Evolutionary conservation across 768 basidiomycete genomes (phyloP), one percentile per base, ranked within the genome.

Genomic region (Agaricus blazei): DNA sequence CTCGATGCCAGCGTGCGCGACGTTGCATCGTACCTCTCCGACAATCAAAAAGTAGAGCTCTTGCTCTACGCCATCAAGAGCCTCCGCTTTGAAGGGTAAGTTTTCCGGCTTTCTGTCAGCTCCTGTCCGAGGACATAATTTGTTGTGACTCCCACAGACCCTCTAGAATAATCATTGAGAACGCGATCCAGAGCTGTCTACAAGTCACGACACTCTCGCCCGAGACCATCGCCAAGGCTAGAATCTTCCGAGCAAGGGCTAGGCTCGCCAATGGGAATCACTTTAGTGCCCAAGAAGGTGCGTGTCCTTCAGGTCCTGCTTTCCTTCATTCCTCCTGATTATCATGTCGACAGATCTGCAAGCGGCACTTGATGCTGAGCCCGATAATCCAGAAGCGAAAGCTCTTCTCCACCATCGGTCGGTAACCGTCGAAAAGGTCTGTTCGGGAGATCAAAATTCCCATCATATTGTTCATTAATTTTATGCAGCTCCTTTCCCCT

Each of bases 61-160:
- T 71, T 92, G 51, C 67, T 93, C 48, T 84, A 88, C 60, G 91
- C 90, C n/a, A 83, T 93, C 78, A 84, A 86, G 60, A 87, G 86
- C 62, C 81, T 96, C 57, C 82, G 85, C 50, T 74, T 78, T 46
- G 85, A 91, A 56, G 78, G 84, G 84, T 87, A 65, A 37, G 80
- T 68, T 5, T 24, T 31, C 14, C 51, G 44, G 36, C 54, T 61
- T 19, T 26, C 42, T 36, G 1, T 47, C 38, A 38, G 49, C 6
- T 19, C 31, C 51, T 23, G 37, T 40, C 40, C 38, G 57, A 43
- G 41, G 37, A 51, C 59, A 27, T 28, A 14, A 52, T 53, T 63
- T 46, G 51, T 29, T 36, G 24, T 52, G 34, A 46, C 28, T 61
- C 52, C 28, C 56, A 31, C 49, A 79, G 77, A 29, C 80, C 78